Percentiles rank a stretch among this genome's conserved stretches.
phyloP scores from a whole-genome alignment of 352 stramenopile genomes.

The Phytophthora uliginosa region DNA sequence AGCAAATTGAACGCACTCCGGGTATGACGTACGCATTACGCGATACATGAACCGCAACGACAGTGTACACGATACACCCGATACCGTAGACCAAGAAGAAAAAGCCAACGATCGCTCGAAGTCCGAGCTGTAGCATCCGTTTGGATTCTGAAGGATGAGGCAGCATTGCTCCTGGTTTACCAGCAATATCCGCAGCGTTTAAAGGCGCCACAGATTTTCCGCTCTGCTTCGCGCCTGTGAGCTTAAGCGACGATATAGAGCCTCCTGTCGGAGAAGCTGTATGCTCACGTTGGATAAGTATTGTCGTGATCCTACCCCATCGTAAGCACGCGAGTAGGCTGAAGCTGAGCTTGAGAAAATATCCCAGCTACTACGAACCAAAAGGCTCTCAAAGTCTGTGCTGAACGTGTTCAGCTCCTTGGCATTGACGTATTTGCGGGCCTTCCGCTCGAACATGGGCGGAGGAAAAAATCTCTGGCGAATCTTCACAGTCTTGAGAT shows the following conservation, averaged over 20 bases:
- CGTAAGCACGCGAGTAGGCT: slow-evolving; percentile 45
- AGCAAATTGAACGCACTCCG: slow-evolving; percentile 20
- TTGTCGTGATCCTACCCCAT: slow-evolving; percentile 32
- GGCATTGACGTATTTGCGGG: slow-evolving; percentile 39
- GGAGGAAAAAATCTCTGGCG: slow-evolving; percentile 50
- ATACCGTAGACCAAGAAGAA: slow-evolving; percentile 40
- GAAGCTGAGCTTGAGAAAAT: slow-evolving; percentile 42
- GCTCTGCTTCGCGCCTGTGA: not conserved
- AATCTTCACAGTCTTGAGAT: slow-evolving; percentile 44
- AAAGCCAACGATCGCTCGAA: slow-evolving; percentile 28
- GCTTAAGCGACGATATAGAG: not conserved
- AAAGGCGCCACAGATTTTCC: not conserved
- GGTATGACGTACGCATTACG: slow-evolving; percentile 22
- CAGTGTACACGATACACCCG: slow-evolving; percentile 29
- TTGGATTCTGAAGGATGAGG: not conserved
- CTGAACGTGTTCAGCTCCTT: slow-evolving; percentile 50
- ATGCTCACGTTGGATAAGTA: slow-evolving; percentile 19
- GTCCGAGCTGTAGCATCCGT: not conserved
- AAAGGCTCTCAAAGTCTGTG: slow-evolving; percentile 39
- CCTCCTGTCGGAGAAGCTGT: not conserved
- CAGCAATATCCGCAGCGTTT: not conserved
- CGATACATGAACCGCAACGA: slow-evolving; percentile 20
- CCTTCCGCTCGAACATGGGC: slow-evolving; percentile 42
- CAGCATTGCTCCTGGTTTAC: not conserved
- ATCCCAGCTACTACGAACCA: slow-evolving; percentile 17